A percentile compares a stretch with the other conserved stretches of the same genome.
These are phyloP conservation scores for Glycine tomentella DNA, from an alignment of 306 rosid genomes.

Conservation along the genomic window DNA sequence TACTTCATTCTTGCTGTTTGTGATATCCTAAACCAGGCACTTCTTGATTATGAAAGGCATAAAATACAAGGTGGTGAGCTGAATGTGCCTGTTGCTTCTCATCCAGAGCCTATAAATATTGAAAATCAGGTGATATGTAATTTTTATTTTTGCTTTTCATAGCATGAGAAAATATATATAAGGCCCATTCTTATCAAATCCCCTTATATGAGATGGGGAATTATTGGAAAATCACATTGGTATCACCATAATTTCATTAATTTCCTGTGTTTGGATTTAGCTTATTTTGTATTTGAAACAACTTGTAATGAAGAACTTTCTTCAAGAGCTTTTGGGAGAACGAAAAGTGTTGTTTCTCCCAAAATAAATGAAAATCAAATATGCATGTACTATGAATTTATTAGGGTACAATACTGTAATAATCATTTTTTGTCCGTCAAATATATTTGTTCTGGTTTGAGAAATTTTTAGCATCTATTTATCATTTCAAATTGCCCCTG, in stretches of 20 bases:
- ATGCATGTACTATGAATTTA: constrained; percentile 8
- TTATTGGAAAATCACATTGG: constrained; percentile 10
- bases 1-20: constrained; percentile 30
- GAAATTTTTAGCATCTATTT: not conserved
- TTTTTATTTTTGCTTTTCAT: constrained; percentile 27
- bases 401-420: not conserved
- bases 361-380: constrained; percentile 22
- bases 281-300: constrained; percentile 19
- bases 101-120: constrained; percentile 69
- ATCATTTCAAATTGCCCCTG: constrained; percentile 1
- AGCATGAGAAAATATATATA: constrained; percentile 31
- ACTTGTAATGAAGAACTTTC: too few relatives aligned
- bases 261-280: constrained; percentile 27
- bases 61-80: constrained; percentile 77
- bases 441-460: not conserved
- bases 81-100: constrained; percentile 73
- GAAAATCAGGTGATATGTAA: constrained; percentile 75
- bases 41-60: constrained; percentile 96
- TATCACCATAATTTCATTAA: not conserved
- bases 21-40: constrained; percentile 69
- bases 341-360: not conserved
- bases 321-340: too few relatives aligned
- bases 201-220: not conserved
- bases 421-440: constrained; percentile 24
- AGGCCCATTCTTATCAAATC: too few relatives aligned